Base-by-base conservation (phyloP, 345 rosid species). In the Chamaenerion angustifolium region DNA sequence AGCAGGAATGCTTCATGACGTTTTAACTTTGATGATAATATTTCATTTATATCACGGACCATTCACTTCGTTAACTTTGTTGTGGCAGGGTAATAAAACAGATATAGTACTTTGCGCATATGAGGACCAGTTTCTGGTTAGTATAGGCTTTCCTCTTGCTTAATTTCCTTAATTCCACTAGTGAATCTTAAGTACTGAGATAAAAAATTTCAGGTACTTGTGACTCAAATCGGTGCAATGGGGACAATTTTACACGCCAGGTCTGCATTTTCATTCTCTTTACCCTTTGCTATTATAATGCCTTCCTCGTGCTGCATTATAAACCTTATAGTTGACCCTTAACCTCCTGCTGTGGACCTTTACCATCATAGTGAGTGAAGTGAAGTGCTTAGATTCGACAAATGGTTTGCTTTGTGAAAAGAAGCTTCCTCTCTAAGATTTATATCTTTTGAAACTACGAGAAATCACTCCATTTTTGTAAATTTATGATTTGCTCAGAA, bases 211-310 rank as follows among this genome's bases (percentile, higher is more conserved):
- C 77, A 85, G 95, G 90, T 85, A 41, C 76, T 81, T 65, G 95
- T 79, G 14, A 81, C 90, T 54, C 95, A 89, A 63, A 76, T 85
- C 55, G 97, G 85, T 71, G 68, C 83, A 37, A 76, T 89, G 95
- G 97, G 95, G 43, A 83, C 97, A 11, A 67, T 85, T 54, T 67
- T 89, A 46, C 88, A 79, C 42, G 95, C 97, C 57, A 85, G 89
- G 88, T 81, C 48, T 62, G 66, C 19, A 14, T 16, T 1, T 49
- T 42, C 17, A 58, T 23, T 47, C 31, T 40, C 16, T 18, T 49
- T 16, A n/a, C 10, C 18, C 4, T 31, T 27, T 14, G 12, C n/a
- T 27, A 7, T 6, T 41, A 40, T 42, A 31, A 31, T 31, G 8
- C 37, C 6, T 5, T 31, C 37, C 37, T 7, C 8, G 37, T 31